These are phyloP conservation scores for Fusarium torreyae DNA, from an alignment of 2,329 filamentous ascomycete species.

Conservation along the genomic window DNA sequence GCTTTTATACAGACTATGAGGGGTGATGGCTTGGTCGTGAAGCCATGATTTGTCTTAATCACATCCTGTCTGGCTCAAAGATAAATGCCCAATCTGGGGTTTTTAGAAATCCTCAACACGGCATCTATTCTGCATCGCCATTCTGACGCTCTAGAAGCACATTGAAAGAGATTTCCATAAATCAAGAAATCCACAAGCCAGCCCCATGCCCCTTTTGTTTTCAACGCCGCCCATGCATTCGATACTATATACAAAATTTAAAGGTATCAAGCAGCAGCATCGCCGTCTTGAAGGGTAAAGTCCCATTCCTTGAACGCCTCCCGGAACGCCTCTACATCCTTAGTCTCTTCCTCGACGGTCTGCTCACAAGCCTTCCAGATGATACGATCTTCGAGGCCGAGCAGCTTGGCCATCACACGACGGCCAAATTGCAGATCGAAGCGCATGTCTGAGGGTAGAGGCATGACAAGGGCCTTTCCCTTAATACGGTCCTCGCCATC, in stretches of 20 bases:
- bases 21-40: no score
- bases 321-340: conserved; percentile 85
- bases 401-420: conserved; percentile 87
- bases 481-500: conserved; percentile 68
- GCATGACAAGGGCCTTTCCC: conserved; percentile 79
- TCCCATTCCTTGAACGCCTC: conserved; percentile 88
- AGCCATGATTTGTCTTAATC: background rate
- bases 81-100: background rate
- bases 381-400: conserved; percentile 82
- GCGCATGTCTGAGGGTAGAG: conserved; percentile 77
- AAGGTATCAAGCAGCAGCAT: conserved; percentile 22
- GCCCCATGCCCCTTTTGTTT: conserved; percentile 17
- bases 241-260: conserved; percentile 10
- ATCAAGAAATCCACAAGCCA: conserved; percentile 8
- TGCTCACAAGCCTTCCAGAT: conserved; percentile 91
- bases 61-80: background rate
- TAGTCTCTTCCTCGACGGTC: conserved; percentile 81
- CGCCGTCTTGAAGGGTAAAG: conserved; percentile 70
- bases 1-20: no score
- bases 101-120: background rate
- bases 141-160: conserved; percentile 1
- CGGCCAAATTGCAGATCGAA: conserved; percentile 95
- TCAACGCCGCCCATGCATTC: conserved; percentile 43
- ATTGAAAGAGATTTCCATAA: background rate
- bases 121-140: background rate